Conservation (phyloP, 148 eudicot species). For the Persicaria tinctoria region DNA sequence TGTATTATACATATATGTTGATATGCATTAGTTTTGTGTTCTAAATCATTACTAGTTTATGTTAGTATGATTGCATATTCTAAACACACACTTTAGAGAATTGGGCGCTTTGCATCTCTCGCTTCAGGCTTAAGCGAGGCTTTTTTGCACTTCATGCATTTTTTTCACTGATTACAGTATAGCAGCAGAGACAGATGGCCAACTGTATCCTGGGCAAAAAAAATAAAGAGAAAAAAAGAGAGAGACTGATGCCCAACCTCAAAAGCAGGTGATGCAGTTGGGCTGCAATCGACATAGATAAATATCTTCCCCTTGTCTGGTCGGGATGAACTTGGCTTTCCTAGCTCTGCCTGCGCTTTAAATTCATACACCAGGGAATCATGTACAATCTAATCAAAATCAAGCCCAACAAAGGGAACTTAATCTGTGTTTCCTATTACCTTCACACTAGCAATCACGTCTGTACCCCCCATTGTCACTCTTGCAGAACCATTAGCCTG, state of each 20-base stretch:
- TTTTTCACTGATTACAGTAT: neutral
- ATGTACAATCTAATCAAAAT: neutral
- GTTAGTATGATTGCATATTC: too few species aligned
- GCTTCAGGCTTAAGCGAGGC: too few species aligned
- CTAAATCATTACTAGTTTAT: too few species aligned
- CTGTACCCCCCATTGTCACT: constrained; percentile 74
- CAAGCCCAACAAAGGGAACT: neutral
- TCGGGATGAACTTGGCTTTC: constrained; percentile 58
- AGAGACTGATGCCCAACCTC: constrained; percentile 35
- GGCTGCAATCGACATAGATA: constrained; percentile 79
- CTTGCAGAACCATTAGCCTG: constrained; percentile 98
- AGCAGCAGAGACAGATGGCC: neutral
- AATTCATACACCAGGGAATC: neutral
- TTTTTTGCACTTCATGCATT: too few species aligned
- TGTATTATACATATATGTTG: too few species aligned
- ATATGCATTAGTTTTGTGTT: too few species aligned
- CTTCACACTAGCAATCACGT: constrained; percentile 93
- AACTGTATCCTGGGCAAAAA: constrained; percentile 15
- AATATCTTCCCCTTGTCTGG: constrained; percentile 85
- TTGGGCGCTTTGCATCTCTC: too few species aligned
- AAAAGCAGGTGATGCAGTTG: constrained; percentile 74
- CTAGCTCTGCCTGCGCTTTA: constrained; percentile 72
- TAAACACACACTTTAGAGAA: too few species aligned
- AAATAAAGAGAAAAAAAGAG: neutral
- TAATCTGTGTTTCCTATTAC: constrained; percentile 20